Base-by-base conservation (phyloP, 345 rosid species). In the Eucalyptus grandis region DNA sequence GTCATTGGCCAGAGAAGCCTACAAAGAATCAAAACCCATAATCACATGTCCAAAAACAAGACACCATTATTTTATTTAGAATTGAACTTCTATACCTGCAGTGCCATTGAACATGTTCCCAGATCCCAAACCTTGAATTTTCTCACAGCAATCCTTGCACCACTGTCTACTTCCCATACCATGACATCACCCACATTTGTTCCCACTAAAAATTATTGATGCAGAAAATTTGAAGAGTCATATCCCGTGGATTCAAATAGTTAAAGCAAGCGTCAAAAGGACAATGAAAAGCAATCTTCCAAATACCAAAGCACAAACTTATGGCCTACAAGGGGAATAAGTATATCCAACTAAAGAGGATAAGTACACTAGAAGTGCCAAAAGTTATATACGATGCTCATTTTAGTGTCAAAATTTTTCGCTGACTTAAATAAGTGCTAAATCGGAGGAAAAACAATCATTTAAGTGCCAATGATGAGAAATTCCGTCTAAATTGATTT, bases 101-200 rank as follows among this genome's bases (percentile, higher is more conserved):
- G 58, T 34, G 90, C 86, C 94, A 92, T 89, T 49, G 98, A 93
- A 86, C 95, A 92, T 54, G 92, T 89, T 89, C 91, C 93, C 88
- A 92, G 82, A 67, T 96, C 94, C 97, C 98, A 94, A 88, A 95
- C 94, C 88, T 94, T 91, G 90, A 96, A 97, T 91, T 89, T 92
- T 90, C 90, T 96, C 44, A 87, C 72, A 87, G 94, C 93, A 91
- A 97, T 90, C 93, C 90, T 94, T 56, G 94, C 95, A 87, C 92
- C 92, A 89, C 92, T 93, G 50, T 95, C 94, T 92, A 94, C 89
- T 88, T 97, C 98, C 98, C 96, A 95, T 88, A 95, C 87, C 86
- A 91, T 90, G 80, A 96, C 91, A 89, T 94, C 95, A 86, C 97
- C 98, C 90, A 91, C 91, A 91, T 90, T 93, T 89, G 99, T 96